Evolutionary conservation across 345 rosid species (phyloP).

Genomic region (Salix arbutifolia): DNA sequence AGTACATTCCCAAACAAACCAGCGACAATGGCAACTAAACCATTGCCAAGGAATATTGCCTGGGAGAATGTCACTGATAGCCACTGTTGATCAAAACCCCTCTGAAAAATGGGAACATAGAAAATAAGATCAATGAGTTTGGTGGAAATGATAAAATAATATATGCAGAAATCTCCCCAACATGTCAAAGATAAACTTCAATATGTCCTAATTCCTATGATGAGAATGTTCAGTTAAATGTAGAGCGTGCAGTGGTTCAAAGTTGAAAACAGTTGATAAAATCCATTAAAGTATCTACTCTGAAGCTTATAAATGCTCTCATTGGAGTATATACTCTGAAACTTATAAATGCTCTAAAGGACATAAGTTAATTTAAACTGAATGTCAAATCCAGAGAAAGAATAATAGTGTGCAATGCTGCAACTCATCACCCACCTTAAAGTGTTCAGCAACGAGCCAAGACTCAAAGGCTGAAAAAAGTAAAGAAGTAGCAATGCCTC

Average conservation of each 20-base stretch:
- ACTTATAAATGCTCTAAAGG: background rate
- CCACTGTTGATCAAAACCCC: slow-evolving; percentile 92
- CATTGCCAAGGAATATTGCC: slow-evolving; percentile 90
- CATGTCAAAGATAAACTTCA: background rate
- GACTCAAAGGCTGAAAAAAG: slow-evolving; percentile 87
- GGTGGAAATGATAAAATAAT: background rate
- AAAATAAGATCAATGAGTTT: background rate
- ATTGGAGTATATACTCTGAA: background rate
- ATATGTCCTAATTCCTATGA: background rate
- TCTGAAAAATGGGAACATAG: slow-evolving; percentile 36
- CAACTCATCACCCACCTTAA: slow-evolving; percentile 53
- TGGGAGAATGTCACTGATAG: slow-evolving; percentile 85
- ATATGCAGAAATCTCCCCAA: background rate
- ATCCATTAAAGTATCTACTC: background rate
- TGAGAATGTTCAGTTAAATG: background rate
- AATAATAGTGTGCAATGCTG: background rate
- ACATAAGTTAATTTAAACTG: background rate
- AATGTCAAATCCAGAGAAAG: background rate
- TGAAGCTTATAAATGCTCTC: background rate
- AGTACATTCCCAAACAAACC: slow-evolving; percentile 85
- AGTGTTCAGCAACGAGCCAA: slow-evolving; percentile 97
- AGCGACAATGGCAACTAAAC: slow-evolving; percentile 81
- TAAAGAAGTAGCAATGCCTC: slow-evolving; percentile 94
- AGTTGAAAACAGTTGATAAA: background rate
- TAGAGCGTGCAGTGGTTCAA: background rate